Evolutionary conservation across 1,139 yeast species (phyloP), one percentile per base, ranked within the genome.

Genomic region (Suhomyces taliae): DNA sequence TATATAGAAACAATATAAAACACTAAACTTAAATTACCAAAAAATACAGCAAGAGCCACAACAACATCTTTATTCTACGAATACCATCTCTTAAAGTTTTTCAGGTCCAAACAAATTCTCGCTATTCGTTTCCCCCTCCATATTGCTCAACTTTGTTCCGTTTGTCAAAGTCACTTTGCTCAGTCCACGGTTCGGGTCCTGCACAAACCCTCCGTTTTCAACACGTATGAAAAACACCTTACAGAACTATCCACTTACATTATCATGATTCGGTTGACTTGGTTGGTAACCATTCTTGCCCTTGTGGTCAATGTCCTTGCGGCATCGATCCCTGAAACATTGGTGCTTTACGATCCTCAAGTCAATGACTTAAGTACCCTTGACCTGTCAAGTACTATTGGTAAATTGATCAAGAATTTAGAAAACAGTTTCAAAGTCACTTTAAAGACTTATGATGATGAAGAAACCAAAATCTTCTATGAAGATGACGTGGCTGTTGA

Each of bases 341-440:
- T 72, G 60, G 63, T 72, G 8, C 59, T 71, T 32, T 69, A 64
- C 49, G 77, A 72, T 47, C 56, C 72, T 7, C 58, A 53, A 32
- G 44, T 59, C 39, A 50, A 63, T 42, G 63, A 66, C 44, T 56
- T 68, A 39, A 51, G 52, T 9, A 53, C 55, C n/a, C 47, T 43
- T 14, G 38, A 54, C 34, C 53, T 56, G 42, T 46, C 58, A n/a
- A n/a, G 53, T 53, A 58, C 56, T 12, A 56, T 69, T 9, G 45
- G 57, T 34, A 37, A 47, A 31, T 57, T 70, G 43, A 55, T 67
- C 24, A 47, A 54, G 34, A 51, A 53, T 37, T 64, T 72, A 47
- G 57, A 59, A 32, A 45, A 53, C 19, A 48, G 60, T 26, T 62
- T 57, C 55, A 60, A 57, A 44, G 63, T 62, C 48, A 62, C 59